Conservation (phyloP, 768 basidiomycete genomes). For the Tubosaeta brunneosetosa region DNA sequence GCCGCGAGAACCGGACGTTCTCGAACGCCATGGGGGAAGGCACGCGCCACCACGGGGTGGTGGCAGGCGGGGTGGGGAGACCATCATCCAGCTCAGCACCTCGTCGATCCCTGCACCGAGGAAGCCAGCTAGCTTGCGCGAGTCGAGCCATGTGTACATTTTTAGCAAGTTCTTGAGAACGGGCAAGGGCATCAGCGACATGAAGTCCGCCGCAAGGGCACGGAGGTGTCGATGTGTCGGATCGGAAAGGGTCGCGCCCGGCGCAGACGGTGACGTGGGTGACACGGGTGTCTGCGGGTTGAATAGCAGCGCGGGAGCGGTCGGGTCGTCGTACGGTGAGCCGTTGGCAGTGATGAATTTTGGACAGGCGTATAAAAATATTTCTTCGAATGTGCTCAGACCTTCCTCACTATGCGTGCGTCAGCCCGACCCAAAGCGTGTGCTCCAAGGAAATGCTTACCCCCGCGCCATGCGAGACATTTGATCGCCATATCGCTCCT, state of each 20-base stretch:
- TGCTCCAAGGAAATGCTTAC: slow-evolving; percentile 40
- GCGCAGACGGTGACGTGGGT: slow-evolving; percentile 21
- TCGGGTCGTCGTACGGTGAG: slow-evolving; percentile 84
- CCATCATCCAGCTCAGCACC: slow-evolving; percentile 95
- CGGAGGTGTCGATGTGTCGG: slow-evolving; percentile 80
- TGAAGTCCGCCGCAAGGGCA: slow-evolving; percentile 80
- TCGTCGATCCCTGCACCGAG: slow-evolving; percentile 71
- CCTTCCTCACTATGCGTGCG: slow-evolving; percentile 53
- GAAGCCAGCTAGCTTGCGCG: slow-evolving; percentile 89
- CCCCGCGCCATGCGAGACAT: slow-evolving; percentile 79
- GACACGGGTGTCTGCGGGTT: slow-evolving; percentile 37
- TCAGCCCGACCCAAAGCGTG: background rate
- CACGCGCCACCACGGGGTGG: no score
- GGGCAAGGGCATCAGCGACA: slow-evolving; percentile 70
- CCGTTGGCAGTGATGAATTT: slow-evolving; percentile 96
- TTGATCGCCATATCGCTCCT: slow-evolving; percentile 93
- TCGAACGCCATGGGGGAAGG: no score
- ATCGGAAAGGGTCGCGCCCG: slow-evolving; percentile 38
- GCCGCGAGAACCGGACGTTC: no score
- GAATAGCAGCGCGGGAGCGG: slow-evolving; percentile 49
- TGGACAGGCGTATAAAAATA: slow-evolving; percentile 92
- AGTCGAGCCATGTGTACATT: slow-evolving; percentile 90
- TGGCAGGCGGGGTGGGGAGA: slow-evolving; percentile 20
- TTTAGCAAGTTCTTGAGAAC: slow-evolving; percentile 90
- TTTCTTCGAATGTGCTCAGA: slow-evolving; percentile 43